These are phyloP conservation scores for Candida boidinii DNA, from an alignment of 805 yeast species.

Conservation along the genomic window DNA sequence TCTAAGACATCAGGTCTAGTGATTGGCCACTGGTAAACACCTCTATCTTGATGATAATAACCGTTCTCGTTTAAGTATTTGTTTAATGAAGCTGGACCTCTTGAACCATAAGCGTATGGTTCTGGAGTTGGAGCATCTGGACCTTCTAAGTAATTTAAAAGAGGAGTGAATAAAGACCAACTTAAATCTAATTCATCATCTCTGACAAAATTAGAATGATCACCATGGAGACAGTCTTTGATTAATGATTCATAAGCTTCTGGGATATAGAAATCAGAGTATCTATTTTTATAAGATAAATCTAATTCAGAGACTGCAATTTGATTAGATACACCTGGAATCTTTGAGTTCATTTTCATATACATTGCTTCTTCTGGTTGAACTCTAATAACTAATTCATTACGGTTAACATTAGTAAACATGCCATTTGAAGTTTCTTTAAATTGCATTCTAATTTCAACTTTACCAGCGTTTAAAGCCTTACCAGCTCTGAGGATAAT, in stretches of 20 bases:
- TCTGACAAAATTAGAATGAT: constrained; percentile 95
- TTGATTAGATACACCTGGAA: constrained; percentile 82
- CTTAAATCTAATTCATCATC: constrained; percentile 94
- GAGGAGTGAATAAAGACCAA: constrained; percentile 91
- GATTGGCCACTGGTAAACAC: constrained; percentile 86
- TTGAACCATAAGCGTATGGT: constrained; percentile 79
- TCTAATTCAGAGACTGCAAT: constrained; percentile 87
- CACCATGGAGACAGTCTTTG: constrained; percentile 83
- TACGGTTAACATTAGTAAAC: constrained; percentile 73
- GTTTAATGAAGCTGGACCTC: constrained; percentile 70
- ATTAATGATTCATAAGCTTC: constrained; percentile 96
- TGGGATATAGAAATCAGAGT: constrained; percentile 86
- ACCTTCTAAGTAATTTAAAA: constrained; percentile 72
- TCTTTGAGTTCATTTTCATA: constrained; percentile 86
- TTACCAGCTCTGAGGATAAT: constrained; percentile 94
- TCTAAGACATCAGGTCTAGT: constrained; percentile 40
- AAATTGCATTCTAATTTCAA: constrained; percentile 90
- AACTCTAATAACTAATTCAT: constrained; percentile 87
- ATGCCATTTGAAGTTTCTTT: constrained; percentile 79
- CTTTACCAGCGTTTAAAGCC: constrained; percentile 92
- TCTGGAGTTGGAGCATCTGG: constrained; percentile 59
- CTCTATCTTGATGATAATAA: constrained; percentile 55
- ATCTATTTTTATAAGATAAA: constrained; percentile 74
- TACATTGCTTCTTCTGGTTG: constrained; percentile 95
- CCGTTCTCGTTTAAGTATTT: constrained; percentile 62